Evolutionary conservation across 306 rosid genomes (phyloP), one percentile per base, ranked within the genome.

Genomic region (Vigna hirtella): DNA sequence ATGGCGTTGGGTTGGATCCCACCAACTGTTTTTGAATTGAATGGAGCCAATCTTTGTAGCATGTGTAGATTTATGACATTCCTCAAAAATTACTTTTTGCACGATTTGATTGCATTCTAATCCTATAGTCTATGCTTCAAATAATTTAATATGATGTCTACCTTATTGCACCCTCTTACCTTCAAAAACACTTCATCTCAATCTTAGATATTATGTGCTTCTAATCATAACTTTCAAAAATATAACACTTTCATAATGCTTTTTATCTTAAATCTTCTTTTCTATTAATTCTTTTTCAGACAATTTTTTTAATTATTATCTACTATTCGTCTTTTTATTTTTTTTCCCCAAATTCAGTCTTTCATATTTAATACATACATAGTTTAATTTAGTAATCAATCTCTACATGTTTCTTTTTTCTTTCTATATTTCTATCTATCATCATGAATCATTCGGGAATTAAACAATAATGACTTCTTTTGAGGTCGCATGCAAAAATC

Each of bases 121-220:
- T 56, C 12, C 24, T 56, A 40, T 57, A 24, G 30, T 56, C 40
- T 5, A 30, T 42, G 10, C 26, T 73, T 57, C 28, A 58, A 24
- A 24, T n/a, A 11, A 24, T 40, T 52, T 53, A 4, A 42, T 40
- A 40, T 7, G 9, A 38, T 57, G 40, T 7, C 26, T 15, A 28
- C 26, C 24, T 66, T 69, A 32, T 30, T 70, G n/a, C 14, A 24
- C 9, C 18, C 32, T 14, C 48, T 11, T 72, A 42, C 40, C 28
- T 43, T 67, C 11, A 67, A 67, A 67, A 43, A 67, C 55, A 67
- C 72, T 45, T 18, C 7, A 53, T 12, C 24, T 72, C 8, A 53
- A 53, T 38, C 5, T 26, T 66, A 20, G 32, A 36, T 38, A 36
- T 36, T 57, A 2, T 40, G 9, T 38, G 10, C 50, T 72, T 70